Evolutionary conservation across 1,139 yeast species (phyloP).

Genomic region (Debaryomyces sp.): DNA sequence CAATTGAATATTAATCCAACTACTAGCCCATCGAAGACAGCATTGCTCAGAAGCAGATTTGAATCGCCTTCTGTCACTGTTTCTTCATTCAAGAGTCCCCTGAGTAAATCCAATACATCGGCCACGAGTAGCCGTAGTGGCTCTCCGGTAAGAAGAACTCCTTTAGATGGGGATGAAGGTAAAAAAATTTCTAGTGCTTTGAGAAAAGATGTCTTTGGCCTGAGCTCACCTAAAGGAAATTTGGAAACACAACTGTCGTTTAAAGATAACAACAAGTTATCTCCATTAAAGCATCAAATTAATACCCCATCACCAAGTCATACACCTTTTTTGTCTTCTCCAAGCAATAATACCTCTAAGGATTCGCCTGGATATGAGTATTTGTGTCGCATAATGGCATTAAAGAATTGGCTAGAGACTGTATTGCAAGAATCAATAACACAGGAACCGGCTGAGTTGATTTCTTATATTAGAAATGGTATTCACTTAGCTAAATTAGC

Average conservation of each 20-base stretch:
- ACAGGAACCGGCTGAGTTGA: constrained; percentile 56
- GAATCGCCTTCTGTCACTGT: constrained; percentile 51
- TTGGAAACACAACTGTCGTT: constrained; percentile 3
- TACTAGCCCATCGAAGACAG: constrained; percentile 31
- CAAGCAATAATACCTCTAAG: constrained; percentile 31
- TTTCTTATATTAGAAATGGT: constrained; percentile 72
- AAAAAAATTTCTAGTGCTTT: constrained; percentile 18
- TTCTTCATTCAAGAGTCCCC: constrained; percentile 42
- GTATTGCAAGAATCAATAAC: constrained; percentile 53
- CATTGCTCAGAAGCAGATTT: constrained; percentile 36
- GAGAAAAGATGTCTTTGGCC: constrained; percentile 16
- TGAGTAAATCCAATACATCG: constrained; percentile 23
- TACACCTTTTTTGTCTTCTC: constrained; percentile 29
- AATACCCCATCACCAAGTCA: constrained; percentile 17
- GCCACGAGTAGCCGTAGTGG: constrained; percentile 23
- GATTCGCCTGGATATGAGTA: constrained; percentile 67
- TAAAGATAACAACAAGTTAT: constrained; percentile 12
- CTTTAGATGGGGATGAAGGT: constrained; percentile 18
- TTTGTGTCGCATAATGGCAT: constrained; percentile 85
- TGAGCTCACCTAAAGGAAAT: constrained; percentile 15
- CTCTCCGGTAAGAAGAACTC: constrained; percentile 23
- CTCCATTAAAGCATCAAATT: constrained; percentile 19
- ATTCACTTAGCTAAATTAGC: constrained; percentile 82
- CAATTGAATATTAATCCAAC: constrained; percentile 36
- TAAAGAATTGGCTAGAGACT: constrained; percentile 56